Evolutionary conservation across 108 stramenopile species (phyloP), one percentile per base, ranked within the genome.

Genomic region (Pseudonitzschia delicatissima): DNA sequence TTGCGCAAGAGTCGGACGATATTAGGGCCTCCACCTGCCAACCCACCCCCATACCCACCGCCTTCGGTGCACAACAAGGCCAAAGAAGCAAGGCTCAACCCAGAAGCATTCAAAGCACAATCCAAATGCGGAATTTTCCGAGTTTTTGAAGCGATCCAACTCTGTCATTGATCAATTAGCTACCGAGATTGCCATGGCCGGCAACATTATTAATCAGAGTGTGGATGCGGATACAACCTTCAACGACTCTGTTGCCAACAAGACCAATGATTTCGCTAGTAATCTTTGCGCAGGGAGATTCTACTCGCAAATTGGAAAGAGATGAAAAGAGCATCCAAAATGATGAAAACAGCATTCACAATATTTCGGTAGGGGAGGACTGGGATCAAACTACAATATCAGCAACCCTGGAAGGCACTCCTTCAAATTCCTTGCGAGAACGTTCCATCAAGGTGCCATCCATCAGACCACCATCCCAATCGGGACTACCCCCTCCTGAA

Each of bases 311-410:
- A n/a, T n/a, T n/a, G n/a, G n/a, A n/a, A n/a, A n/a, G n/a, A n/a
- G 53, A 55, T 0, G 0, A 55, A 12, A 27, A 17, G 5, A 51
- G 27, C 31, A 33, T 55, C 13, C 29, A 33, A 2, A 33, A 55
- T 12, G 20, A 55, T 12, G n/a, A 31, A 3, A 1, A 8, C 6
- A 48, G 47, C 7, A 18, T 48, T 55, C 31, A 55, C 53, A 35
- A 55, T 29, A 25, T 55, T 20, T 55, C 53, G 28, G 53, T 55
- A 28, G 31, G 23, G 21, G 47, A 48, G 21, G n/a, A 55, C 15
- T 55, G 53, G 53, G 53, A 55, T 34, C 31, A 55, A 0, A 31
- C 53, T 8, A 55, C 53, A 4, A 33, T 55, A 55, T 55, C 53
- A 5, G 32, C 32, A 6, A 31, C 53, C n/a, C 26, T 29, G 2